Base-by-base conservation (phyloP, 2,329 filamentous ascomycete genomes). In the Colletotrichum australisinense region DNA sequence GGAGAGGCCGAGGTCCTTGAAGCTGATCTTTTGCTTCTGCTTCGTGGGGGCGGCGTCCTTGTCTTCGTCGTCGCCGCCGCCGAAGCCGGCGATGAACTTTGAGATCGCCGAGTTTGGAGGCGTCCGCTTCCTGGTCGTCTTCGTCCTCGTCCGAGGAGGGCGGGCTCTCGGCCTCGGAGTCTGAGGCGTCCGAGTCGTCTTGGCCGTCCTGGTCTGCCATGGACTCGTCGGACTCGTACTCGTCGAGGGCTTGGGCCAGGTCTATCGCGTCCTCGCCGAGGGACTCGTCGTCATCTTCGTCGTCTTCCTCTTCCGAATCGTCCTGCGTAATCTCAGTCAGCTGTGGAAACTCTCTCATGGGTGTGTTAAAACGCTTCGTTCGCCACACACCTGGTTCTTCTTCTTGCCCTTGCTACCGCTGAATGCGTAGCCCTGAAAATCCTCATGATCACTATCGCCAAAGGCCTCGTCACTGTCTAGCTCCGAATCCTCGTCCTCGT, bases 391-490 rank as follows among this genome's bases (percentile, higher is more conserved):
- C 72, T 74, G 78, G 72, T 81, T 79, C 63, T 67, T 72, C 55
- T 81, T 80, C 67, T 81, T 82, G 2, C 82, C 75, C 62, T 82
- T 83, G 77, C 85, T 87, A 12, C 88, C 88, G 1, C 87, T 78
- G 73, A 91, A 91, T 0, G 86, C 78, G 78, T 93, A 97, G 12
- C 91, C 94, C 75, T 95, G 91, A 76, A 97, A 97, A 75, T 88
- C 89, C 80, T 97, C 95, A 78, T 97, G 92, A 78, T 98, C 95
- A 78, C 94, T 97, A 76, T 94, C 92, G 4, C 95, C 94, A 86
- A 98, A 95, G 2, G 96, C 95, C 78, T 97, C 94, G 80, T 92
- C 90, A 77, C 89, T 91, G 76, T 92, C 91, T 66, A 92, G 89
- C 73, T 92, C 90, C 5, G 90, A 92, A 76, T 92, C 90, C 24